phyloP scores from a whole-genome alignment of 2,329 filamentous ascomycete genomes.

The Chaetothyriales sp. region DNA sequence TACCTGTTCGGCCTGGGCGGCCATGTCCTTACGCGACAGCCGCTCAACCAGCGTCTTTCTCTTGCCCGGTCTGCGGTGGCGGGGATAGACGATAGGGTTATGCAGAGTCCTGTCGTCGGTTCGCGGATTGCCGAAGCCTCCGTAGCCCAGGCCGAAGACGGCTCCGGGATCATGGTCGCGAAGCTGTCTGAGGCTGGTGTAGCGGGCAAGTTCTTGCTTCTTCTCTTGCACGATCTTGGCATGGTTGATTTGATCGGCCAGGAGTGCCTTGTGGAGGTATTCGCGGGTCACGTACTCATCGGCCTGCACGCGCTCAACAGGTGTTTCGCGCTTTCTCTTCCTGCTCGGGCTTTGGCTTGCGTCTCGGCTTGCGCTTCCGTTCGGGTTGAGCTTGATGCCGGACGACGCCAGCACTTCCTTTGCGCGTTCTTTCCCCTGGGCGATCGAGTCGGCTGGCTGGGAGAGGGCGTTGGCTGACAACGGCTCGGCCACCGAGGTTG shows the following conservation, averaged over 20 bases:
- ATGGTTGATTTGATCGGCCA: constrained; percentile 38
- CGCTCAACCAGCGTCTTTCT: constrained; percentile 60
- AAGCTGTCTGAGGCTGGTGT: constrained; percentile 50
- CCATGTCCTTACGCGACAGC: constrained; percentile 65
- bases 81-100: constrained; percentile 63
- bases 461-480: neutral
- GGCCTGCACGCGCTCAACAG: constrained; percentile 37
- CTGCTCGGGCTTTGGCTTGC: constrained; percentile 20
- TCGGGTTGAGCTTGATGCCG: constrained; percentile 22
- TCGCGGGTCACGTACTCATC: constrained; percentile 54
- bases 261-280: constrained; percentile 43
- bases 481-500: neutral
- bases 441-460: constrained; percentile 32
- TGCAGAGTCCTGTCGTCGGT: constrained; percentile 55
- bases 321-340: constrained; percentile 35
- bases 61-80: constrained; percentile 61
- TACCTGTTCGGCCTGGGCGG: constrained; percentile 72
- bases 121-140: constrained; percentile 73
- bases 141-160: constrained; percentile 60
- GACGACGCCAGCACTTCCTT: constrained; percentile 45
- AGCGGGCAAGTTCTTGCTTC: constrained; percentile 56
- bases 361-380: constrained; percentile 21
- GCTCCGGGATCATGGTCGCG: constrained; percentile 43
- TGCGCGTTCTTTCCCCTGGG: constrained; percentile 47
- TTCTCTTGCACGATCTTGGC: constrained; percentile 49